A percentile compares a stretch with the other conserved stretches of the same genome.
Evolutionary conservation across 805 yeast species (phyloP).

Genomic region (Osmozyma mogii): DNA sequence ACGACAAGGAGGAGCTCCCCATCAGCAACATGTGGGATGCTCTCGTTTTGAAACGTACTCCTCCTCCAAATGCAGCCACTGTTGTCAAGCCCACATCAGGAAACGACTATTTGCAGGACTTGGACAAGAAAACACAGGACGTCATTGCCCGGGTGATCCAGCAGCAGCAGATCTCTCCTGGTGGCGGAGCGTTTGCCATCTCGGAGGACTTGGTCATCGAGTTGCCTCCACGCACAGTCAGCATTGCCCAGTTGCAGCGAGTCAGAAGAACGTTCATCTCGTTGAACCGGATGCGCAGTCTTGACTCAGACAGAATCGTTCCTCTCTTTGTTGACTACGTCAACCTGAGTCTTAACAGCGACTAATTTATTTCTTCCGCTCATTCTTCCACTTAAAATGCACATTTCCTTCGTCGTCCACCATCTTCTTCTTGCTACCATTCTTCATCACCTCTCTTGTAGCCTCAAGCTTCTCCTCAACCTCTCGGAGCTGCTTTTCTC

Average conservation of each 20-base stretch:
- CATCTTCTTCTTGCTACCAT: constrained; percentile 77
- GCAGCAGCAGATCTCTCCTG: constrained; percentile 44
- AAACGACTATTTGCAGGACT: constrained; percentile 65
- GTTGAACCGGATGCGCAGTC: constrained; percentile 69
- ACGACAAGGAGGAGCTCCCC: constrained; percentile 44
- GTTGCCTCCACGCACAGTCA: constrained; percentile 54
- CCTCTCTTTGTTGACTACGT: constrained; percentile 74
- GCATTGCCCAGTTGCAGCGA: constrained; percentile 75
- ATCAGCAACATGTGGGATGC: constrained; percentile 62
- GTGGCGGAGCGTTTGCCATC: constrained; percentile 45
- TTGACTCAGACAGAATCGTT: constrained; percentile 61
- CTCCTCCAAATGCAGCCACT: constrained; percentile 82
- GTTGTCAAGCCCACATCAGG: constrained; percentile 72
- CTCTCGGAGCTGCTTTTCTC: constrained; percentile 58
- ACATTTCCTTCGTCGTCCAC: constrained; percentile 59
- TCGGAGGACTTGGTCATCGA: constrained; percentile 42
- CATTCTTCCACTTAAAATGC: constrained; percentile 77
- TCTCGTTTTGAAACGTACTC: constrained; percentile 50
- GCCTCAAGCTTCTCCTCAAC: constrained; percentile 68
- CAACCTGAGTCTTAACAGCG: constrained; percentile 46
- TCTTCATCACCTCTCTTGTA: constrained; percentile 84
- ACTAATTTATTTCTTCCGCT: constrained; percentile 45
- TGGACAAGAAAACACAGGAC: constrained; percentile 63
- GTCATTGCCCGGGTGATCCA: constrained; percentile 58
- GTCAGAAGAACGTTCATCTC: constrained; percentile 76